Conservation (phyloP, 169 alveolate genomes). For the Eimeria brunetti region DNA sequence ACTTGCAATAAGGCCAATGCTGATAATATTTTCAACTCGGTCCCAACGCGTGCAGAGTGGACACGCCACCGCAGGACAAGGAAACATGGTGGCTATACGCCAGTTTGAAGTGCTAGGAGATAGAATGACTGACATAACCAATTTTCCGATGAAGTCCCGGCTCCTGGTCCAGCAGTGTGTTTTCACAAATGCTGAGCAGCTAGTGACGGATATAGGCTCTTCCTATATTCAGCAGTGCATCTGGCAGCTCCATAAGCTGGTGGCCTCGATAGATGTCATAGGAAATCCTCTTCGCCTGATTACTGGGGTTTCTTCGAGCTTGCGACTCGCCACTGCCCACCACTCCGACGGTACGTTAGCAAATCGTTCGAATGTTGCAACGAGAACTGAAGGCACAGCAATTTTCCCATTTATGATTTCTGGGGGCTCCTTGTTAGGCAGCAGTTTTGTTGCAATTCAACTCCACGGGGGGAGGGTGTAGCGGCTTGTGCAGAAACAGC, state of each 20-base stretch:
- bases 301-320: slow-evolving; percentile 74
- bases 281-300: slow-evolving; percentile 78
- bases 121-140: slow-evolving; percentile 72
- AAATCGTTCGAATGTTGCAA: not conserved
- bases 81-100: slow-evolving; percentile 48
- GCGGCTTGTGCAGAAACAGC: not conserved
- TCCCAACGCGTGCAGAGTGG: slow-evolving; percentile 66
- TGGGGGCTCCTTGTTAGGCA: not conserved
- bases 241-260: slow-evolving; percentile 75
- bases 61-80: not conserved
- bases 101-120: slow-evolving; percentile 75
- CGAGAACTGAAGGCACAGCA: not conserved
- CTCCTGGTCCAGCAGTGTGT: slow-evolving; percentile 70
- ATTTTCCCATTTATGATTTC: not conserved
- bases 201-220: slow-evolving; percentile 24
- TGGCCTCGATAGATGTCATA: slow-evolving; percentile 76
- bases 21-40: slow-evolving; percentile 52
- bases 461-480: not conserved
- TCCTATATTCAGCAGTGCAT: slow-evolving; percentile 72
- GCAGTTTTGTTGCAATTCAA: not conserved
- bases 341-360: slow-evolving; percentile 30
- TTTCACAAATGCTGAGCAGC: slow-evolving; percentile 65
- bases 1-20: slow-evolving; percentile 70
- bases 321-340: slow-evolving; percentile 24
- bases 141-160: slow-evolving; percentile 71